Base-by-base conservation (phyloP, 2,329 filamentous ascomycete genomes). In the Pestalotiopsis sp. region DNA sequence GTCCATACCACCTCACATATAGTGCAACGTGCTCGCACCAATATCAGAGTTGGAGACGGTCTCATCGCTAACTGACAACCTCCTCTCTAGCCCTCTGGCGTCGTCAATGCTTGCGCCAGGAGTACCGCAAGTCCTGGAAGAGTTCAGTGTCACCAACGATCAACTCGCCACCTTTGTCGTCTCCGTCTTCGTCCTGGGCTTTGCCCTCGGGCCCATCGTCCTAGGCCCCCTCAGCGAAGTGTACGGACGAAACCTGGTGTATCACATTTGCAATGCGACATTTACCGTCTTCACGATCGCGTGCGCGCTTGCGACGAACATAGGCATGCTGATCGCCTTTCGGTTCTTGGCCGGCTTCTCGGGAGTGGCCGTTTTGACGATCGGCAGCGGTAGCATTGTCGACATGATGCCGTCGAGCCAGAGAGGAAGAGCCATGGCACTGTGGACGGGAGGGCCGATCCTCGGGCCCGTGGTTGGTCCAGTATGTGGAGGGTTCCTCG, bases 381-480 rank as follows among this genome's bases (percentile, higher is more conserved):
- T 91, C 72, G 91, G 90, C 9, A 89, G 88, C 45, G 90, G 90
- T 20, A 88, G 88, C 2, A 89, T 93, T 39, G 87, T 89, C 39
- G 91, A 93, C 75, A 83, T 93, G 78, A 84, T 92, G 36, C 75
- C 77, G 0, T 84, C 85, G 61, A 86, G 67, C n/a, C 38, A 72
- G 13, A 80, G 87, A 62, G 86, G 84, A 7, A 77, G 80, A 2
- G 84, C 85, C 45, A 85, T 89, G 83, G 79, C 82, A 1, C 75
- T 72, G 4, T 81, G 74, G 58, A 72, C 72, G 4, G 60, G 80
- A 41, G 79, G 78, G 0, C 79, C 79, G 2, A 70, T 80, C 1
- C 69, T 80, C 3, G 80, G 80, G 0, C 78, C 80, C 4, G 75
- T 80, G 13, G 67, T 79, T 62, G 80, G 78, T 0, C 79, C 79